phyloP scores from a whole-genome alignment of 2,329 filamentous ascomycete species.

The Alternaria gaisen region DNA sequence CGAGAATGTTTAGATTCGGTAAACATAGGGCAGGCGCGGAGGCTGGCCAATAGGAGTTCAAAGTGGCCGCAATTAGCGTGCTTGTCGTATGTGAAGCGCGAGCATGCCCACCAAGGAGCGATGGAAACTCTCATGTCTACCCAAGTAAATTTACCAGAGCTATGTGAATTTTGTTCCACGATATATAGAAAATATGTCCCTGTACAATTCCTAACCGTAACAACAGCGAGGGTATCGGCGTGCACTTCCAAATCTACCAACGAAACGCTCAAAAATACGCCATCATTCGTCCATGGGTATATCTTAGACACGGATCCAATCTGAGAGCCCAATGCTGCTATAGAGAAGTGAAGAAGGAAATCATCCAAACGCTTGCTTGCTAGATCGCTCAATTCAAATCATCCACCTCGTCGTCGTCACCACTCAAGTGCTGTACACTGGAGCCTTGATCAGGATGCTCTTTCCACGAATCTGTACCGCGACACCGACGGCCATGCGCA shows the following conservation, averaged over 20 bases:
- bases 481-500: constrained; percentile 59
- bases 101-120: neutral
- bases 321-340: constrained; percentile 10
- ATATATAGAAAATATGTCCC: constrained; percentile 7
- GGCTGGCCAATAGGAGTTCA: constrained; percentile 31
- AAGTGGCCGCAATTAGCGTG: constrained; percentile 21
- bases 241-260: constrained; percentile 29
- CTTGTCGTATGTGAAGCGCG: neutral
- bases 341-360: constrained; percentile 22
- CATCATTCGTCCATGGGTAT: constrained; percentile 19
- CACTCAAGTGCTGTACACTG: constrained; percentile 53
- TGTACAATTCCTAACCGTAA: constrained; percentile 29
- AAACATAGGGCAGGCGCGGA: constrained; percentile 35
- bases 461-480: constrained; percentile 60
- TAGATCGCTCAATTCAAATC: constrained; percentile 30
- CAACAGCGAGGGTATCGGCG: constrained; percentile 49
- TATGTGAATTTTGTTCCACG: neutral
- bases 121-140: neutral
- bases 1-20: constrained; percentile 35
- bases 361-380: constrained; percentile 19
- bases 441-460: constrained; percentile 60
- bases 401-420: constrained; percentile 3
- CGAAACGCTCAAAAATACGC: constrained; percentile 13
- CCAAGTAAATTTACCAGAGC: neutral
- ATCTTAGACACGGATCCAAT: constrained; percentile 28